Percentiles rank a stretch among this genome's conserved stretches.
phyloP scores from a whole-genome alignment of 192 early-diverging fungal species.

The Hyaloraphidium curvatum region DNA sequence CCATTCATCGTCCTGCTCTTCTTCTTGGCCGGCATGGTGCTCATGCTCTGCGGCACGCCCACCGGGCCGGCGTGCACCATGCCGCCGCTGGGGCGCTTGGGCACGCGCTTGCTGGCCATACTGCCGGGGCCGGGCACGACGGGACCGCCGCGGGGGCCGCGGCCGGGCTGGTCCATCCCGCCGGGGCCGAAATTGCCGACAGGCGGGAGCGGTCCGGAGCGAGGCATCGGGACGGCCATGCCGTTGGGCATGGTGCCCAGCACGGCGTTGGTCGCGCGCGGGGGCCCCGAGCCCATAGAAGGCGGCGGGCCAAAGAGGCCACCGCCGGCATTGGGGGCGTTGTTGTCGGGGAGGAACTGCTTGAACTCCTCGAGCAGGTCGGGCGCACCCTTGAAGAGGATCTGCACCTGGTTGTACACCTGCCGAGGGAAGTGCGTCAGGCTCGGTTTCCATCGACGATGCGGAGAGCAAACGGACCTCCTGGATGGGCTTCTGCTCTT shows the following conservation, averaged over 20 bases:
- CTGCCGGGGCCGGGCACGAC: not conserved
- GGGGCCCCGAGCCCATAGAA: slow-evolving; percentile 18
- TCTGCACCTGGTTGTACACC: slow-evolving; percentile 88
- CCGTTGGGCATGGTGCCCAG: slow-evolving; percentile 26
- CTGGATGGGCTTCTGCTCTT: slow-evolving; percentile 85
- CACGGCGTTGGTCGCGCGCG: slow-evolving; percentile 12
- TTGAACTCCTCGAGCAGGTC: slow-evolving; percentile 96
- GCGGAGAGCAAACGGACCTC: slow-evolving; percentile 31
- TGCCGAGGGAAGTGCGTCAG: slow-evolving; percentile 6
- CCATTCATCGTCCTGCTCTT: too few relatives aligned
- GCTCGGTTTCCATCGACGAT: not conserved
- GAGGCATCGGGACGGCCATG: slow-evolving; percentile 20
- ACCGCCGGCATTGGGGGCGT: slow-evolving; percentile 26
- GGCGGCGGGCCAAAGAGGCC: slow-evolving; percentile 19
- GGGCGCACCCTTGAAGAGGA: slow-evolving; percentile 62
- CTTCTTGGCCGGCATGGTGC: too few relatives aligned
- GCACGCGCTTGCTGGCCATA: not conserved
- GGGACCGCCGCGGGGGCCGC: slow-evolving; percentile 3
- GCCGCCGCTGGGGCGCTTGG: too few relatives aligned
- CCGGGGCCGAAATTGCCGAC: slow-evolving; percentile 33
- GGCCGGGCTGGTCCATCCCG: slow-evolving; percentile 2
- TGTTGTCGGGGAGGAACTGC: slow-evolving; percentile 87
- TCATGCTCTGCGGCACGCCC: too few relatives aligned
- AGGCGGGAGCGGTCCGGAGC: slow-evolving; percentile 25
- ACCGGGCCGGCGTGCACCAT: too few relatives aligned